Base-by-base conservation (phyloP, 2,329 filamentous ascomycete species). In the Aspergillus sp. region DNA sequence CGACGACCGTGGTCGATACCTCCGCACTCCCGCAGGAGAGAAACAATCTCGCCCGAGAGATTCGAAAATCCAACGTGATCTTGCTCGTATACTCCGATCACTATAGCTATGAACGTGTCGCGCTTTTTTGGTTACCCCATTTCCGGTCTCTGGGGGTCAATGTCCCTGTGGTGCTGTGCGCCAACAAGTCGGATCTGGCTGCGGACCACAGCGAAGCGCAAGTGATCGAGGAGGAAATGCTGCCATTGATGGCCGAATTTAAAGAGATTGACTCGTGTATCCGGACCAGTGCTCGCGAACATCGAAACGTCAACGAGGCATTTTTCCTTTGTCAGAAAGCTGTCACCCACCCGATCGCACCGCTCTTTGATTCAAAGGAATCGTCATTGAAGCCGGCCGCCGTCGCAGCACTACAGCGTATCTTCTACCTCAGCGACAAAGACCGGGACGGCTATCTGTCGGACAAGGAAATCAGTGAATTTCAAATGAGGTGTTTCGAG, bases 221-320 rank as follows among this genome's bases (percentile, higher is more conserved):
- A 69, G 88, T 96, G 7, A 85, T 96, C 43, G 89, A 96, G 65
- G 94, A 97, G 71, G 94, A 99, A 76, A 97, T 99, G 91, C 80
- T 97, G 29, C 94, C 94, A 0, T 87, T 99, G 59, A 97, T 99
- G 94, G 88, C 89, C 56, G 94, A 99, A 75, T 99, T 97, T 75
- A 93, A 96, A 68, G 94, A 97, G 72, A 97, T 99, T 58, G 94
- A 99, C 70, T 96, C 92, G 0, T 99, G 94, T 73, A 97, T 99
- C 68, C 84, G 94, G 51, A 91, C 92, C 7, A 97, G 92, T 72
- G 91, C 93, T 17, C 85, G 90, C 63, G 90, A 96, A 65, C 91
- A 96, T 67, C 86, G 88, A 63, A 97, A 97, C 71, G 89, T 97
- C 69, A 96, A 96, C 70, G 92, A 93, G 71, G 91, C 93, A 54